Evolutionary conservation across 2,329 filamentous ascomycete species (phyloP).

Genomic region (Colletotrichum shisoi): DNA sequence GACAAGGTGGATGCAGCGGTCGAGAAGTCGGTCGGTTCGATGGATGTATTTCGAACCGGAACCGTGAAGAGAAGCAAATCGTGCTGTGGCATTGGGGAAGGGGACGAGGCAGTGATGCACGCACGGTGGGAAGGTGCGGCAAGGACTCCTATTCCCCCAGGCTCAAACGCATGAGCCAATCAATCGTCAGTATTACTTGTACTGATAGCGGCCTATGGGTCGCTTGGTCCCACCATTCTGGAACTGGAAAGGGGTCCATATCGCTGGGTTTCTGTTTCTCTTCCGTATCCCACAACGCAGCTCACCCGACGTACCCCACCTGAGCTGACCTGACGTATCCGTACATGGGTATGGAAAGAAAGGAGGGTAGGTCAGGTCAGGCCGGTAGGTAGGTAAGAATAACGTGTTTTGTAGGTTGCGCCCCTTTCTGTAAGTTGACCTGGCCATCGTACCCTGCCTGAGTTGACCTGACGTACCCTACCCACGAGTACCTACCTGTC

Average conservation of each 20-base stretch:
- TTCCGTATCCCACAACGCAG: background rate
- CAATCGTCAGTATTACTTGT: background rate
- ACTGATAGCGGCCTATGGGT: background rate
- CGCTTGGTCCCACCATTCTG: conserved; percentile 3
- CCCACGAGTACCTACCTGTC: too few species aligned
- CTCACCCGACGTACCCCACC: too few species aligned
- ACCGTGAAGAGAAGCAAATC: background rate
- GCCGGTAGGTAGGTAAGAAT: too few species aligned
- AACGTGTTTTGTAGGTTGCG: too few species aligned
- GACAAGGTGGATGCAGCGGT: background rate
- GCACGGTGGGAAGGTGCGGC: background rate
- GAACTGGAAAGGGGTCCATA: conserved; percentile 6
- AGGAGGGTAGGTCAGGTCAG: too few species aligned
- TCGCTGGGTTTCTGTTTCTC: background rate
- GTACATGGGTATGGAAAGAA: too few species aligned
- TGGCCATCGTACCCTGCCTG: too few species aligned
- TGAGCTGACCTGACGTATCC: too few species aligned
- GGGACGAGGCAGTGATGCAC: background rate
- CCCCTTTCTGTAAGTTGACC: too few species aligned
- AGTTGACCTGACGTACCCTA: too few species aligned
- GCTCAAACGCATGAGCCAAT: background rate
- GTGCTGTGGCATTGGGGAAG: background rate
- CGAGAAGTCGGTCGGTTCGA: background rate
- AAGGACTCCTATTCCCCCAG: background rate
- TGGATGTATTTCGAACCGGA: background rate